A percentile compares a stretch with the other conserved stretches of the same genome.
Conservation (phyloP, 208 protist genomes). For the Naegleria fowleri region DNA sequence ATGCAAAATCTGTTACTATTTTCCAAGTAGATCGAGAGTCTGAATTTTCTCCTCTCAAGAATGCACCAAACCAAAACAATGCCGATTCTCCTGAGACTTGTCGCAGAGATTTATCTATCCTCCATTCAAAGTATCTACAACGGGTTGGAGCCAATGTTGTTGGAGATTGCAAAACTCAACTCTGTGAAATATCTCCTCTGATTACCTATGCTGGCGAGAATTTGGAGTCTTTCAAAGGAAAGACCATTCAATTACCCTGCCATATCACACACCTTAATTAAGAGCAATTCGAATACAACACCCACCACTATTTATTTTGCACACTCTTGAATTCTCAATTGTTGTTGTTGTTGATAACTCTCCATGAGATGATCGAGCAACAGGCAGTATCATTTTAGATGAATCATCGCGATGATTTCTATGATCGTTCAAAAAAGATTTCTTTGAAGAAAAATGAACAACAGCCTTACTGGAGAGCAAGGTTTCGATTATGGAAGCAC, state of each 20-base stretch:
- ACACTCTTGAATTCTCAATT: no score
- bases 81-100: slow-evolving; percentile 78
- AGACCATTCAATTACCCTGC: not conserved
- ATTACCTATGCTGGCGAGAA: slow-evolving; percentile 82
- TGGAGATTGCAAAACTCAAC: slow-evolving; percentile 9
- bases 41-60: slow-evolving; percentile 96
- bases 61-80: slow-evolving; percentile 62
- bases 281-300: no score
- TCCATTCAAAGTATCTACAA: slow-evolving; percentile 64
- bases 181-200: slow-evolving; percentile 80
- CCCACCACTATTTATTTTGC: no score
- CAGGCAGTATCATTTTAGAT: no score
- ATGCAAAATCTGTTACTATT: slow-evolving; percentile 54
- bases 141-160: slow-evolving; percentile 34
- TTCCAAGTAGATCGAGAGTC: slow-evolving; percentile 71
- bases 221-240: slow-evolving; percentile 36
- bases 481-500: not conserved
- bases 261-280: not conserved
- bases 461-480: no score
- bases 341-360: no score
- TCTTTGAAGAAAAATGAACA: no score
- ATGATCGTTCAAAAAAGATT: no score
- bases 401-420: no score
- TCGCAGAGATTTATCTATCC: slow-evolving; percentile 48
- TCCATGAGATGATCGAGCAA: no score